A percentile compares a stretch with the other conserved stretches of the same genome.
Evolutionary conservation across 805 yeast genomes (phyloP).

Genomic region (Jamesozyma jinghongensis): DNA sequence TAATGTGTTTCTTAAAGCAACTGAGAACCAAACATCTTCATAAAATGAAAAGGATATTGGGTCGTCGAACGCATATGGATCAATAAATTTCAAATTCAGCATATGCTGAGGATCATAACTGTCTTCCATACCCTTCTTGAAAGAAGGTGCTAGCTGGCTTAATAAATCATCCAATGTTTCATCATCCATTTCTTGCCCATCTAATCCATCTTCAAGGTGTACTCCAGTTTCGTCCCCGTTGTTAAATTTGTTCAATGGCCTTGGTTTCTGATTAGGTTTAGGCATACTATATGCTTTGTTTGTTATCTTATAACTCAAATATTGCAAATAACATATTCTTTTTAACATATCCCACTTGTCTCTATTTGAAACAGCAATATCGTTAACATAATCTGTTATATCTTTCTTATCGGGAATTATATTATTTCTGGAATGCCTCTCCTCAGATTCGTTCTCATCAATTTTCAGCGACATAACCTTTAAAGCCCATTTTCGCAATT

Average conservation of each 20-base stretch:
- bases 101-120: slow-evolving; percentile 9
- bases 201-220: slow-evolving; percentile 13
- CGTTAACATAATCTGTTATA: slow-evolving; percentile 47
- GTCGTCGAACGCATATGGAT: slow-evolving; percentile 83
- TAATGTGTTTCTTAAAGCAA: slow-evolving; percentile 75
- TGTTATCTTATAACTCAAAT: slow-evolving; percentile 47
- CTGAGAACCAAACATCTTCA: slow-evolving; percentile 76
- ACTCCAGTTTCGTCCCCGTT: not conserved
- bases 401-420: slow-evolving; percentile 52
- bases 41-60: slow-evolving; percentile 77
- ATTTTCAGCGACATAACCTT: slow-evolving; percentile 32
- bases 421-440: slow-evolving; percentile 15
- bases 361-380: slow-evolving; percentile 37
- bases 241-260: not conserved
- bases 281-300: slow-evolving; percentile 16
- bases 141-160: slow-evolving; percentile 19
- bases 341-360: slow-evolving; percentile 68
- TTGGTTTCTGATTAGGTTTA: slow-evolving; percentile 4
- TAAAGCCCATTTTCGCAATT: slow-evolving; percentile 48
- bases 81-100: slow-evolving; percentile 44
- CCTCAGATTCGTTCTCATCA: slow-evolving; percentile 19
- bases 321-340: slow-evolving; percentile 59
- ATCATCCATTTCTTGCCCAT: slow-evolving; percentile 25
- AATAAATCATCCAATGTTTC: slow-evolving; percentile 23
- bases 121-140: slow-evolving; percentile 3